Evolutionary conservation across 2,329 filamentous ascomycete species (phyloP).

Genomic region (Aspergillus bombycis): DNA sequence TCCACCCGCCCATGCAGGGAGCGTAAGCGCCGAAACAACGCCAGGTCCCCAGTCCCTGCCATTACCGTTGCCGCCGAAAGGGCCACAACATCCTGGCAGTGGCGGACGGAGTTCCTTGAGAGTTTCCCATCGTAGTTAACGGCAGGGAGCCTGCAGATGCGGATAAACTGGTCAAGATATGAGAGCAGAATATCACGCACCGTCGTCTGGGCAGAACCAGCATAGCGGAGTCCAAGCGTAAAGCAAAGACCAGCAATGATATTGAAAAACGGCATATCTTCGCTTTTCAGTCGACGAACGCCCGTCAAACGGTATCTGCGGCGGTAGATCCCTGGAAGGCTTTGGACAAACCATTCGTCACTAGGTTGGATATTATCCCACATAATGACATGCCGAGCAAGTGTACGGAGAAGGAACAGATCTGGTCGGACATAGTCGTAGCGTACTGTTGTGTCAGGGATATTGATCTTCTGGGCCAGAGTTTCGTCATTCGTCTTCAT

Average conservation of each 20-base stretch:
- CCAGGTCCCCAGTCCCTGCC: constrained; percentile 90
- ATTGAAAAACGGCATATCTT: constrained; percentile 89
- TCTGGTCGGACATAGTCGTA: constrained; percentile 97
- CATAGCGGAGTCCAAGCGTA: constrained; percentile 71
- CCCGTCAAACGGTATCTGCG: constrained; percentile 62
- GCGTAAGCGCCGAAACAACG: constrained; percentile 81
- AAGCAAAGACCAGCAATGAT: constrained; percentile 89
- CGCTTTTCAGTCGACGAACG: constrained; percentile 69
- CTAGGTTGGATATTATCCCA: constrained; percentile 81
- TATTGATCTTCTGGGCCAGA: constrained; percentile 87
- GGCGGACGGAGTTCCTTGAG: constrained; percentile 78
- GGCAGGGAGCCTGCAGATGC: constrained; percentile 68
- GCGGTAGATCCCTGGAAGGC: constrained; percentile 72
- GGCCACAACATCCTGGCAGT: constrained; percentile 87
- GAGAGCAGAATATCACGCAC: constrained; percentile 81
- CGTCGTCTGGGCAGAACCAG: constrained; percentile 68
- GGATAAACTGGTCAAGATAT: constrained; percentile 85
- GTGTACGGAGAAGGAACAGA: constrained; percentile 83
- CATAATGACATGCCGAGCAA: constrained; percentile 88
- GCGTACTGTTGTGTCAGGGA: constrained; percentile 85
- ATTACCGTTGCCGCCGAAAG: constrained; percentile 85
- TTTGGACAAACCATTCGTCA: constrained; percentile 73
- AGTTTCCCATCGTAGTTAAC: constrained; percentile 80
- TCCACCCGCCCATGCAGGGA: constrained; percentile 87
- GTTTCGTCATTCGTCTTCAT: constrained; percentile 93